These are phyloP conservation scores for Aspergillus calidoustus DNA, from an alignment of 2,329 filamentous ascomycete species.

Conservation along the genomic window DNA sequence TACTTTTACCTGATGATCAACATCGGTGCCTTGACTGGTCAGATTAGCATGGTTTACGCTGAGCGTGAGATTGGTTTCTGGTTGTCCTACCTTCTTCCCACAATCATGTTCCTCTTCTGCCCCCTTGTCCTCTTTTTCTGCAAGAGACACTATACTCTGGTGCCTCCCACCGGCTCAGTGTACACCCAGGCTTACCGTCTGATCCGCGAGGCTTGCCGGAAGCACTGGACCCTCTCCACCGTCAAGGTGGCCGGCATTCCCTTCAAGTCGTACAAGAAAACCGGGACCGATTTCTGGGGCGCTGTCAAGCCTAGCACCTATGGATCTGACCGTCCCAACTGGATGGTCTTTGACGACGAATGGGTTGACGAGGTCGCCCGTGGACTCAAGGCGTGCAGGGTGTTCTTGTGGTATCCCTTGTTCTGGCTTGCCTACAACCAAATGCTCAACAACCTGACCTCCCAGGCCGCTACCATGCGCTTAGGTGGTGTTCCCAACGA, in stretches of 20 bases:
- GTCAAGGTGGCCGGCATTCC: slow-evolving; percentile 33
- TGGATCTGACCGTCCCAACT: slow-evolving; percentile 23
- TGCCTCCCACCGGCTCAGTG: slow-evolving; percentile 74
- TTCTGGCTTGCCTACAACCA: slow-evolving; percentile 58
- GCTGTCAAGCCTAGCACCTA: slow-evolving; percentile 29
- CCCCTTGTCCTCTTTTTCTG: slow-evolving; percentile 65
- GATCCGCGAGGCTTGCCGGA: slow-evolving; percentile 64
- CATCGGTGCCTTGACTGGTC: slow-evolving; percentile 64
- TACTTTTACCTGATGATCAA: slow-evolving; percentile 77
- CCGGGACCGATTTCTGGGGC: slow-evolving; percentile 27
- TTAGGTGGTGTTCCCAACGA: slow-evolving; percentile 60
- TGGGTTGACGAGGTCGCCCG: slow-evolving; percentile 79
- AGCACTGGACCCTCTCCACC: slow-evolving; percentile 65
- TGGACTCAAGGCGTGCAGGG: slow-evolving; percentile 69
- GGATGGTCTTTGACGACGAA: slow-evolving; percentile 77
- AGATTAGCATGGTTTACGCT: slow-evolving; percentile 71
- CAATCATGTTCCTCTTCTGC: slow-evolving; percentile 65
- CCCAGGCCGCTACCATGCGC: slow-evolving; percentile 59
- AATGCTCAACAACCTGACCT: slow-evolving; percentile 60
- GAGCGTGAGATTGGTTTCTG: slow-evolving; percentile 79
- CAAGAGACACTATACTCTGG: slow-evolving; percentile 66
- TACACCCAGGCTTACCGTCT: slow-evolving; percentile 69
- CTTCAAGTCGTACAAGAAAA: slow-evolving; percentile 21
- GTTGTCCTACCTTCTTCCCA: slow-evolving; percentile 63
- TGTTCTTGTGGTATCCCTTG: slow-evolving; percentile 63